Base-by-base conservation (phyloP, 495 filamentous ascomycete genomes). In the Evansstolkia leycettana region DNA sequence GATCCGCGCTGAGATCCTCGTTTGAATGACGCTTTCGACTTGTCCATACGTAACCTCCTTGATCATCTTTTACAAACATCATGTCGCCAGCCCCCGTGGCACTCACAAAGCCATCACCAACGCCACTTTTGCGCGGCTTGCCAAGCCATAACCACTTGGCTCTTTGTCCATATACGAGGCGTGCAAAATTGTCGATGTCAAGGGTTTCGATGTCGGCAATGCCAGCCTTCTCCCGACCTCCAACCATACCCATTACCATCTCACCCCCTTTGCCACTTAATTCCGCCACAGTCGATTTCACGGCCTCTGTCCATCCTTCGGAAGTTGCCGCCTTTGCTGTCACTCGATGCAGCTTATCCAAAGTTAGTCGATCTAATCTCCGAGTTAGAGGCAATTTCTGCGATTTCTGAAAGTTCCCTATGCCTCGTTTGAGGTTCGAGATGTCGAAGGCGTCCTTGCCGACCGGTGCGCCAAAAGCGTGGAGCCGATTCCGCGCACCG, bases 91-190 rank as follows among this genome's bases (percentile, higher is more conserved):
- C 65, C 15, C 63, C 60, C 7, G 69, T 63, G 5, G 61, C 66
- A 34, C 63, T 67, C 0, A 67, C 62, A 39, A 72, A 72, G 17
- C 54, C 57, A 23, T 76, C 51, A 13, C 57, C 68, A 11, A 60
- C 47, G 14, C 62, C 66, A 36, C 66, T 70, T 51, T 84, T 84
- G 34, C 70, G 75, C 9, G 79, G 70, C 48, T 93, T 98, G 7
- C 92, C 92, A 33, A 80, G 69, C 92, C 92, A 98, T 7, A 98
- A 65, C 80, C 84, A 96, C 54, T 94, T 95, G 8, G 80, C 67
- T 35, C 82, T 72, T 49, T 84, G 80, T 18, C 90, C 90, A 35
- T 72, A 76, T 0, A 80, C 72, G 20, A 93, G 60, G 37, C 75
- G 72, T 18, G 82, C 68, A 42, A 96, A 90, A 25, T 69, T 79